Evolutionary conservation across 768 basidiomycete genomes (phyloP), one percentile per base, ranked within the genome.

Genomic region (Clitopilus hobsonii): DNA sequence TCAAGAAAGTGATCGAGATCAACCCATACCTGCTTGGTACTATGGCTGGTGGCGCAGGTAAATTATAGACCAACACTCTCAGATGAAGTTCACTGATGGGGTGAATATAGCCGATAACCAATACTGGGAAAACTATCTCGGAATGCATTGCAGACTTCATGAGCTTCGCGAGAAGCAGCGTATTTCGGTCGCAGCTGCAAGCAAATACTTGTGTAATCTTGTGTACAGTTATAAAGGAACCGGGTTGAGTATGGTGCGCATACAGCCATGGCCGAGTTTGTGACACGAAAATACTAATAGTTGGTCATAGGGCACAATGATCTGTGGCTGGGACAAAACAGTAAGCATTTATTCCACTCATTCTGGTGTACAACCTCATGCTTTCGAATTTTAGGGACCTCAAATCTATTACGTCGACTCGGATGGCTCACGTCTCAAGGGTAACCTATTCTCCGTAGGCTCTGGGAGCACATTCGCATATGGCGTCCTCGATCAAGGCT

Each of bases 1-100:
- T 98, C 58, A 98, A 96, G 81, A 98, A 98, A 78, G 95, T 99
- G 60, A 98, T 99, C 63, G 97, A 99, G 76, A 98, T 99, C 73
- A 98, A 98, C 75, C 93, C 93, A 30, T 98, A 94, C 75, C 74
- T 99, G 49, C 81, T 99, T n/a, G 97, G 97, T 57, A 99, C 97
- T 1, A 98, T 99, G 96, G 97, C 97, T 58, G 97, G 97, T 72
- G 95, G 96, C 71, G 97, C 97, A 63, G 95, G 94, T 86, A 65
- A 60, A 80, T 77, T 52, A 22, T 53, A 38, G 26, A 52, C 32
- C 57, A 8, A 53, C 53, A 47, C 25, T 10, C 29, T 20, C 53
- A 0, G 1, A 18, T 20, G 38, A n/a, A 11, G 18, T 4, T 49
- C n/a, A 38, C 62, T 49, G 57, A 26, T 56, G 52, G 22, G 52